A percentile compares a stretch with the other conserved stretches of the same genome.
These are phyloP conservation scores for Trichoderma aggressivum DNA, from an alignment of 2,329 filamentous ascomycete genomes.

Conservation along the genomic window DNA sequence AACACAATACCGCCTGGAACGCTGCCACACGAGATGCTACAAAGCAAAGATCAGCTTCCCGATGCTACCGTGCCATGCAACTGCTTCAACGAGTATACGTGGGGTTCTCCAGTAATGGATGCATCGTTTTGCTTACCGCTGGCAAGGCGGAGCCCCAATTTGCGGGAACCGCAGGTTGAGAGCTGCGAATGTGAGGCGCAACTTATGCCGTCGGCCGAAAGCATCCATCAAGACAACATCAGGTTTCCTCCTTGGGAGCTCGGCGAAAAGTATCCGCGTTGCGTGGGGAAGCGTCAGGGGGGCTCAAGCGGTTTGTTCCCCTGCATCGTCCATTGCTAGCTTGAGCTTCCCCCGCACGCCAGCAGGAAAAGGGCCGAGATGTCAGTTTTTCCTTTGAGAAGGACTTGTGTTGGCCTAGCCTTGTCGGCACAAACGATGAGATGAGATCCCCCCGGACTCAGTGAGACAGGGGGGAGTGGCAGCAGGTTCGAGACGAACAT, in stretches of 20 bases:
- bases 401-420: not conserved
- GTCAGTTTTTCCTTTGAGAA: not conserved
- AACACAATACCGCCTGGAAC: not conserved
- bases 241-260: not conserved
- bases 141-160: conserved; percentile 1
- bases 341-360: conserved; percentile 10
- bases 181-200: not conserved
- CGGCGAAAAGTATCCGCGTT: conserved; percentile 10
- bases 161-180: not conserved
- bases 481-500: conserved; percentile 1
- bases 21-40: not conserved
- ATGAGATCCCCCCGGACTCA: not conserved
- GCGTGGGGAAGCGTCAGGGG: conserved; percentile 14
- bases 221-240: not conserved
- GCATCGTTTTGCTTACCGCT: not conserved
- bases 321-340: conserved; percentile 6
- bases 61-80: conserved; percentile 12
- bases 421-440: not conserved
- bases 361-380: conserved; percentile 17
- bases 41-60: not conserved
- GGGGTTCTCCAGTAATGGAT: not conserved
- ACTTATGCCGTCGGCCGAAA: not conserved
- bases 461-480: not conserved
- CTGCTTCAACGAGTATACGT: conserved; percentile 3
- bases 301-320: not conserved